phyloP scores from a whole-genome alignment of 192 early-diverging fungal genomes.

The Lobulomyces angularis region DNA sequence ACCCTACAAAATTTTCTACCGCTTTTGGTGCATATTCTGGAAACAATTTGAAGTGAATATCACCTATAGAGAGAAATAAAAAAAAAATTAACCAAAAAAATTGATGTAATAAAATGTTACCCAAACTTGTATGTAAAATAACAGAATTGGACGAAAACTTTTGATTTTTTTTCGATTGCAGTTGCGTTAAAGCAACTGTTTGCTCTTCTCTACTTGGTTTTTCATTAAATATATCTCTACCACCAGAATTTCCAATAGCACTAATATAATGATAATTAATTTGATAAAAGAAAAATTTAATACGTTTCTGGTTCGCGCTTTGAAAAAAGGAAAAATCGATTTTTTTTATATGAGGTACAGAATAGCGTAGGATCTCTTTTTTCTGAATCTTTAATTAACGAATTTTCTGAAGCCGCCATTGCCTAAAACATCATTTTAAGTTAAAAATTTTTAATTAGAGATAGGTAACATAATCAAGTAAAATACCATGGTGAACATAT shows the following conservation, averaged over 20 bases:
- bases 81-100: too few species aligned
- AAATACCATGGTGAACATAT: slow-evolving; percentile 52
- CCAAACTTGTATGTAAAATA: slow-evolving; percentile 76
- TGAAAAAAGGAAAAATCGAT: slow-evolving; percentile 92
- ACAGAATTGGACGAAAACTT: too few species aligned
- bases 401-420: slow-evolving; percentile 80
- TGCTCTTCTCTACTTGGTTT: slow-evolving; percentile 93
- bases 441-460: neutral
- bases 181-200: slow-evolving; percentile 63
- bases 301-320: slow-evolving; percentile 69
- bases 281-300: slow-evolving; percentile 15
- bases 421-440: too few species aligned
- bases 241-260: slow-evolving; percentile 35
- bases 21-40: slow-evolving; percentile 87
- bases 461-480: neutral
- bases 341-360: slow-evolving; percentile 77
- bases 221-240: slow-evolving; percentile 93
- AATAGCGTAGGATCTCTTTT: slow-evolving; percentile 74
- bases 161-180: too few species aligned
- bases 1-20: slow-evolving; percentile 86
- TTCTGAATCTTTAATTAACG: slow-evolving; percentile 52
- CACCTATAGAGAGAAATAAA: too few species aligned
- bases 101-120: too few species aligned
- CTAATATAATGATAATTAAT: slow-evolving; percentile 20
- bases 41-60: slow-evolving; percentile 78